A percentile compares a stretch with the other conserved stretches of the same genome.
Conservation (phyloP, 179 eudicot species). For the Drosera spatulata region DNA sequence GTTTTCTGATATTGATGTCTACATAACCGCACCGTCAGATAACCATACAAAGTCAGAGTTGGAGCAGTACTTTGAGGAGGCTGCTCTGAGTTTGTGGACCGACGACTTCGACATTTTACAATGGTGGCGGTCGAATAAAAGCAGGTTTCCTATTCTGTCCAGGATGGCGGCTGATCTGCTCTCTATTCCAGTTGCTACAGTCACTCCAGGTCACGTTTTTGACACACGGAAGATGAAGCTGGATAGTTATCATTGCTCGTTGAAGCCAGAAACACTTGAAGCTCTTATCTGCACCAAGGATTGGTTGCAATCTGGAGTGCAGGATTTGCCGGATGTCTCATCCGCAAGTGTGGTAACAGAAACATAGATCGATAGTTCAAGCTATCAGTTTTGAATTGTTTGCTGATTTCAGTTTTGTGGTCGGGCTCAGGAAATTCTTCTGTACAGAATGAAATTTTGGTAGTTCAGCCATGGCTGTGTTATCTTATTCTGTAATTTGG, state of each 20-base stretch:
- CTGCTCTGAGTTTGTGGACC: conserved; percentile 13
- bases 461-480: too few relatives aligned
- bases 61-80: conserved; percentile 30
- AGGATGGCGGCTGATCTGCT: conserved; percentile 43
- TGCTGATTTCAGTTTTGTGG: too few relatives aligned
- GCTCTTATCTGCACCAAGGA: conserved; percentile 34
- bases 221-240: conserved; percentile 22
- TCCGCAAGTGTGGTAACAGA: conserved; percentile 15
- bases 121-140: conserved; percentile 36
- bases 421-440: too few relatives aligned
- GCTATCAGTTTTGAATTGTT: too few relatives aligned
- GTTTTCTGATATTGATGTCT: conserved; percentile 26
- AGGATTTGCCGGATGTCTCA: conserved; percentile 6
- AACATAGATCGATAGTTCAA: neutral
- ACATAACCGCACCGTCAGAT: conserved; percentile 26
- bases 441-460: too few relatives aligned
- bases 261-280: conserved; percentile 22
- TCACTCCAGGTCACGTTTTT: conserved; percentile 24
- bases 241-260: conserved; percentile 14
- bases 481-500: too few relatives aligned
- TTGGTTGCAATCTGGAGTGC: conserved; percentile 21
- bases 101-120: conserved; percentile 22
- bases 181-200: conserved; percentile 30
- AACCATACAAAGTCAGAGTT: conserved; percentile 26
- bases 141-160: conserved; percentile 30